phyloP scores from a whole-genome alignment of 2,329 filamentous ascomycete genomes.

The Didymella exigua region DNA sequence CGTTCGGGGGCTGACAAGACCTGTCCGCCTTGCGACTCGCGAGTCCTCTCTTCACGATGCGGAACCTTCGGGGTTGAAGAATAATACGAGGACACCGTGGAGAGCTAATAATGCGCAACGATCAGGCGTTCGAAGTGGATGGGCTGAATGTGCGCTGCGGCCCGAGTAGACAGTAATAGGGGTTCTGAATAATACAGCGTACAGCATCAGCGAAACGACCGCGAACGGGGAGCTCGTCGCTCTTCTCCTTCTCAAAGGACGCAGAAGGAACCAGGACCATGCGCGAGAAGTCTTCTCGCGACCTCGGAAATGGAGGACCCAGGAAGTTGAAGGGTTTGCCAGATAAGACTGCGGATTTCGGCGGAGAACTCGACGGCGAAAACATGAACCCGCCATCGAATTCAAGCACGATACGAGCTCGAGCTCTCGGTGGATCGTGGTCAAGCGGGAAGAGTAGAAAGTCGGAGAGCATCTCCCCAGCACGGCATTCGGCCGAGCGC shows the following conservation, averaged over 20 bases:
- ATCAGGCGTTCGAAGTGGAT: background rate
- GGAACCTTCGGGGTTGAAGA: background rate
- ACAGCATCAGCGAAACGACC: background rate
- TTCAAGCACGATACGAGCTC: background rate
- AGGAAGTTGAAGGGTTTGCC: background rate
- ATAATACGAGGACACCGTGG: background rate
- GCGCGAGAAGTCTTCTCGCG: background rate
- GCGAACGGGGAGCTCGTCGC: background rate
- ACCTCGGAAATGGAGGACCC: background rate
- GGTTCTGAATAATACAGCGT: background rate
- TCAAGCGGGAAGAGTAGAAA: background rate
- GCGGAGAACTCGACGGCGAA: background rate
- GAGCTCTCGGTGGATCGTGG: background rate
- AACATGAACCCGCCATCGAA: background rate
- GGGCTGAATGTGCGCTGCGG: background rate
- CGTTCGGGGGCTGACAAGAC: background rate
- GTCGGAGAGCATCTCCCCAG: background rate
- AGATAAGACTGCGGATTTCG: background rate
- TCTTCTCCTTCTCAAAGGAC: background rate
- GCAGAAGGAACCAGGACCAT: background rate
- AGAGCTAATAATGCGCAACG: background rate
- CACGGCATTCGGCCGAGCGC: background rate
- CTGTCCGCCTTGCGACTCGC: background rate
- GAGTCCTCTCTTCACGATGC: background rate
- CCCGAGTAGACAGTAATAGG: constrained; percentile 14